Percentiles rank a stretch among this genome's conserved stretches.
These are phyloP conservation scores for Penium margaritaceum DNA, from an alignment of 139 green algal species.

Conservation along the genomic window DNA sequence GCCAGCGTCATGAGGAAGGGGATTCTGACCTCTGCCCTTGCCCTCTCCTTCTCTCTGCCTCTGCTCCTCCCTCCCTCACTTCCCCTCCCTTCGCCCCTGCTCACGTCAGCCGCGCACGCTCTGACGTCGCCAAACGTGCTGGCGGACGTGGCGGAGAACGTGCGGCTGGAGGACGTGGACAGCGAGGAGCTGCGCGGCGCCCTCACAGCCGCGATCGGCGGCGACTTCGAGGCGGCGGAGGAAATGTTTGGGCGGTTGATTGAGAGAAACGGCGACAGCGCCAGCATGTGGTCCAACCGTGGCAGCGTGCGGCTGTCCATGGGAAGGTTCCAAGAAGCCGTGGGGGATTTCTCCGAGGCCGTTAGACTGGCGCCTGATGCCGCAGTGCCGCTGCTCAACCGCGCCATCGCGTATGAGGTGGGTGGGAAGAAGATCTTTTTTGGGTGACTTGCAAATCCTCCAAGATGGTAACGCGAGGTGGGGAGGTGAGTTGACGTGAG, in stretches of 20 bases:
- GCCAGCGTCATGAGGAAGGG: too few relatives aligned
- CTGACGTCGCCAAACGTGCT: too few relatives aligned
- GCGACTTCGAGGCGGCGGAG: conserved; percentile 28
- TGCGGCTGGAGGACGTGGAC: conserved; percentile 33
- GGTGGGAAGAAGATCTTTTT: too few relatives aligned
- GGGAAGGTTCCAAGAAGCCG: conserved; percentile 20
- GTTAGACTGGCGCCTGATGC: conserved; percentile 24
- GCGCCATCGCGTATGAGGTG: conserved; percentile 30
- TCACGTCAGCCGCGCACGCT: too few relatives aligned
- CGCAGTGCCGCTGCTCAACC: conserved; percentile 26
- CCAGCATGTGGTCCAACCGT: conserved; percentile 31
- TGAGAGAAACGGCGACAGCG: background rate
- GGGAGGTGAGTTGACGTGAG: too few relatives aligned
- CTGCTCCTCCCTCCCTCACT: too few relatives aligned
- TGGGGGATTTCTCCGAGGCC: conserved; percentile 17
- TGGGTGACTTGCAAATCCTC: too few relatives aligned
- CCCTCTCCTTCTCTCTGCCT: too few relatives aligned
- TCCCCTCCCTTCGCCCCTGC: too few relatives aligned
- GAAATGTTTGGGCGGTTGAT: conserved; percentile 11
- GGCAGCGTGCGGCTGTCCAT: conserved; percentile 33
- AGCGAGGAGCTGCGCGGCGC: conserved; percentile 21
- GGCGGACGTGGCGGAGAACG: too few relatives aligned
- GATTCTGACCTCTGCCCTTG: too few relatives aligned
- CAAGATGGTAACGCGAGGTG: too few relatives aligned
- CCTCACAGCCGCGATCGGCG: conserved; percentile 26